Percentiles rank a stretch among this genome's conserved stretches.
Evolutionary conservation across 306 rosid genomes (phyloP).

Genomic region (Lathyrus sativus): DNA sequence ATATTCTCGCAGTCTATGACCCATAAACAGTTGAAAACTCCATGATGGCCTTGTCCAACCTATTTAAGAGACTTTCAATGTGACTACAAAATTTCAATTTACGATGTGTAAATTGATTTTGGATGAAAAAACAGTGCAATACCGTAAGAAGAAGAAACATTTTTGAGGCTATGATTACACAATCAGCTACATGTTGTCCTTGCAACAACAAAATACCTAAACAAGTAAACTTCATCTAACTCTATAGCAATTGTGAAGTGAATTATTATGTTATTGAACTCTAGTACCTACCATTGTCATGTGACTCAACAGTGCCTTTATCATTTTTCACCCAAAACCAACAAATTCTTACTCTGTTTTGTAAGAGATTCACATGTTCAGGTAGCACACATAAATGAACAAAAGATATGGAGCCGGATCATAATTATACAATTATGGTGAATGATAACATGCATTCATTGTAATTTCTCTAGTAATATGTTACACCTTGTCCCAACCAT

Average conservation of each 20-base stretch:
- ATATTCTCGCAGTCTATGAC: too few species aligned
- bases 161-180: background rate
- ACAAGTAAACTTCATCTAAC: background rate
- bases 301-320: constrained; percentile 19
- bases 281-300: background rate
- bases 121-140: background rate
- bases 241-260: background rate
- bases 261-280: constrained; percentile 16
- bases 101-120: background rate
- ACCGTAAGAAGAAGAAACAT: too few species aligned
- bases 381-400: background rate
- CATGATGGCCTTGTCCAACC: too few species aligned
- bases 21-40: too few species aligned
- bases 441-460: constrained; percentile 8
- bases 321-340: constrained; percentile 7
- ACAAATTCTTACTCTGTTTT: background rate
- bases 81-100: background rate
- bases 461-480: too few species aligned
- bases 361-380: background rate
- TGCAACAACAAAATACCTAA: constrained; percentile 1
- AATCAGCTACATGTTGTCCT: constrained; percentile 22
- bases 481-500: too few species aligned
- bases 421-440: constrained; percentile 40
- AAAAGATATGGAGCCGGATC: constrained; percentile 16
- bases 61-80: too few species aligned